A percentile compares a stretch with the other conserved stretches of the same genome.
phyloP scores from a whole-genome alignment of 2,329 filamentous ascomycete species.

The Penicillium sp. region DNA sequence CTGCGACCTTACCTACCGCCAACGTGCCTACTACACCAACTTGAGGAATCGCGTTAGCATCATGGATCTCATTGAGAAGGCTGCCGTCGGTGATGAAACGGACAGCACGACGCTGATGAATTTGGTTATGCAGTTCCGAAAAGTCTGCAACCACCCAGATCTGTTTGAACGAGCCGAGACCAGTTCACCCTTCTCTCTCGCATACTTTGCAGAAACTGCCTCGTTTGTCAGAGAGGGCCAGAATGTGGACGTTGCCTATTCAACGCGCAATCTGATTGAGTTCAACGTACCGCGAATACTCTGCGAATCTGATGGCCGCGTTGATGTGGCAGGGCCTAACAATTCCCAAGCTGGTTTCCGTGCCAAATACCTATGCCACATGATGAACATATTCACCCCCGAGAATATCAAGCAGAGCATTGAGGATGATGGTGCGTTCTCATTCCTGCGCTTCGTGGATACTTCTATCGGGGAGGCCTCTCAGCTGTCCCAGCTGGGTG shows the following conservation, averaged over 20 bases:
- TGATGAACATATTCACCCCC: constrained; percentile 90
- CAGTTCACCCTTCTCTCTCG: constrained; percentile 79
- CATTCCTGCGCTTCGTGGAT: constrained; percentile 88
- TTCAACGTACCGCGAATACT: constrained; percentile 81
- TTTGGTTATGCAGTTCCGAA: constrained; percentile 98
- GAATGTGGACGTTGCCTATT: constrained; percentile 81
- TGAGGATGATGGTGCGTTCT: constrained; percentile 71
- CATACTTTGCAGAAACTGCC: constrained; percentile 91
- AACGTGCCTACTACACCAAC: constrained; percentile 90
- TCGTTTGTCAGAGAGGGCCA: constrained; percentile 91
- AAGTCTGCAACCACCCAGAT: constrained; percentile 98
- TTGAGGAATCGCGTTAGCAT: constrained; percentile 97
- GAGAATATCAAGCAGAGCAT: constrained; percentile 73
- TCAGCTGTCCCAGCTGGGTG: constrained; percentile 67
- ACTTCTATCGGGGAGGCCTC: constrained; percentile 75
- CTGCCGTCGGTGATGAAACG: constrained; percentile 88
- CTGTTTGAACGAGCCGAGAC: constrained; percentile 95
- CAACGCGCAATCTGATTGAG: constrained; percentile 82
- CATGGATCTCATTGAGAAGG: constrained; percentile 98
- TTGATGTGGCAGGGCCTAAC: constrained; percentile 73
- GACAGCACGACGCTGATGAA: constrained; percentile 98
- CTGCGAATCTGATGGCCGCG: constrained; percentile 78
- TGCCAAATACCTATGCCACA: constrained; percentile 73
- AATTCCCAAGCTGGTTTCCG: constrained; percentile 81
- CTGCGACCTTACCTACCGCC: constrained; percentile 95